Percentiles rank a stretch among this genome's conserved stretches.
Conservation (phyloP, 495 filamentous ascomycete genomes). For the Wilcoxina mikolae region DNA sequence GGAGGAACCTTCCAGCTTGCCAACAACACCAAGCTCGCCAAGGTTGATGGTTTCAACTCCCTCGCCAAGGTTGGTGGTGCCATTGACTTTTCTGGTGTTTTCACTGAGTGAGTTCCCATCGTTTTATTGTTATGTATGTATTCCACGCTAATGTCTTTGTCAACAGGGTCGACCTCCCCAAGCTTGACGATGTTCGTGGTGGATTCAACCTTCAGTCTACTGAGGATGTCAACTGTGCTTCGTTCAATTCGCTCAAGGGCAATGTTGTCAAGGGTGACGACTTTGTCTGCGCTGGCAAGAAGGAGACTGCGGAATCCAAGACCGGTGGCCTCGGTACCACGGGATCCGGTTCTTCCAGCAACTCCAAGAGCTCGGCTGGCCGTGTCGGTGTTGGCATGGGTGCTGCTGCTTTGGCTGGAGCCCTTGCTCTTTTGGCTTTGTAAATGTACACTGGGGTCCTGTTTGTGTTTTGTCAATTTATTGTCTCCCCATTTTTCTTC, state of each 20-base stretch:
- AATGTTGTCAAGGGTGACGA: slow-evolving; percentile 33
- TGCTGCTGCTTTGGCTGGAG: slow-evolving; percentile 14
- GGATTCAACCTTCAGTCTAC: slow-evolving; percentile 74
- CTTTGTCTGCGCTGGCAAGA: slow-evolving; percentile 32
- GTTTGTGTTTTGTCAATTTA: slow-evolving; percentile 2
- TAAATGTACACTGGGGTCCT: slow-evolving; percentile 13
- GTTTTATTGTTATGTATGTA: not conserved
- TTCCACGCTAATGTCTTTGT: slow-evolving; percentile 5
- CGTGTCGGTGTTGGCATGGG: slow-evolving; percentile 21
- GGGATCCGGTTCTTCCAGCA: slow-evolving; percentile 7
- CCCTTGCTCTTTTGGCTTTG: slow-evolving; percentile 20
- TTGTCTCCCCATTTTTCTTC: not conserved
- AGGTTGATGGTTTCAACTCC: slow-evolving; percentile 48
- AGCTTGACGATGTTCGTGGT: slow-evolving; percentile 61
- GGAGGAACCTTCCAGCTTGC: slow-evolving; percentile 66
- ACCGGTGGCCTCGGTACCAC: slow-evolving; percentile 20
- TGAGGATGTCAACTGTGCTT: slow-evolving; percentile 42
- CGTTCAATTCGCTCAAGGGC: slow-evolving; percentile 17
- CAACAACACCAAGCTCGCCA: slow-evolving; percentile 63
- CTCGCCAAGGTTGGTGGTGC: slow-evolving; percentile 65
- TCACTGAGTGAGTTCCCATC: slow-evolving; percentile 51
- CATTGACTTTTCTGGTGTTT: slow-evolving; percentile 75
- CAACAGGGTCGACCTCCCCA: slow-evolving; percentile 51
- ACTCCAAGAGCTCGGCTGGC: slow-evolving; percentile 10
- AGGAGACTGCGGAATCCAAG: slow-evolving; percentile 22